Percentiles rank a stretch among this genome's conserved stretches.
Evolutionary conservation across 2,329 filamentous ascomycete species (phyloP).

Genomic region (Fusarium verticillioides): DNA sequence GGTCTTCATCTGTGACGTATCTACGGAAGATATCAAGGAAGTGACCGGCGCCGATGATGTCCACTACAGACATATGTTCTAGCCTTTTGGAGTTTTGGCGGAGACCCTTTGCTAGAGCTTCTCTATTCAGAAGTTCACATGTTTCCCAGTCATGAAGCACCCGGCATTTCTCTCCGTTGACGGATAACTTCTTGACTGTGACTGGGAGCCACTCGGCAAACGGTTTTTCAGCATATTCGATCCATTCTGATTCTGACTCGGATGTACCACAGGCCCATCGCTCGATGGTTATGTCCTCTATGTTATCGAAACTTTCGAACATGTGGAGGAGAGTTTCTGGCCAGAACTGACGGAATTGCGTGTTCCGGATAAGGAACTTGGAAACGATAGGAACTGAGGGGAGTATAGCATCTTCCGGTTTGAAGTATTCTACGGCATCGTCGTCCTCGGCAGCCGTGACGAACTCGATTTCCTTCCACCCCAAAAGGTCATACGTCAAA

Average conservation of each 20-base stretch:
- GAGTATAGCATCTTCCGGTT: background rate
- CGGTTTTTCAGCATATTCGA: too few relatives aligned
- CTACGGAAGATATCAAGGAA: background rate
- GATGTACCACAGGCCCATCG: background rate
- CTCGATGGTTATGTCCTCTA: background rate
- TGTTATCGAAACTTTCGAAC: background rate
- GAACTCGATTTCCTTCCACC: conserved; percentile 4
- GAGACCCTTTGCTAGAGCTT: background rate
- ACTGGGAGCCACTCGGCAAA: too few relatives aligned
- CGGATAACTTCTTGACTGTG: too few relatives aligned
- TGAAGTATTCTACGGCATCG: too few relatives aligned
- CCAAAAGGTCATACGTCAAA: background rate
- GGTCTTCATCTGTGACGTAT: background rate
- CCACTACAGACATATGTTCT: conserved; percentile 10
- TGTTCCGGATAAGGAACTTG: conserved; percentile 12
- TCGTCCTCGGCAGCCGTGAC: background rate
- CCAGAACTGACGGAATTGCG: background rate
- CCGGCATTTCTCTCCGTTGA: too few relatives aligned
- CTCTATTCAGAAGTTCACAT: background rate
- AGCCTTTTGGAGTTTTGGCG: background rate
- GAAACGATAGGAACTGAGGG: background rate
- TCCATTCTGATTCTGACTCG: too few relatives aligned
- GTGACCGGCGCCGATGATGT: conserved; percentile 15
- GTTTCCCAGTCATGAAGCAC: too few relatives aligned
- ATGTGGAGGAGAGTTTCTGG: background rate